Conservation (phyloP, 2,329 filamentous ascomycete genomes). For the Lachnellula cervina region DNA sequence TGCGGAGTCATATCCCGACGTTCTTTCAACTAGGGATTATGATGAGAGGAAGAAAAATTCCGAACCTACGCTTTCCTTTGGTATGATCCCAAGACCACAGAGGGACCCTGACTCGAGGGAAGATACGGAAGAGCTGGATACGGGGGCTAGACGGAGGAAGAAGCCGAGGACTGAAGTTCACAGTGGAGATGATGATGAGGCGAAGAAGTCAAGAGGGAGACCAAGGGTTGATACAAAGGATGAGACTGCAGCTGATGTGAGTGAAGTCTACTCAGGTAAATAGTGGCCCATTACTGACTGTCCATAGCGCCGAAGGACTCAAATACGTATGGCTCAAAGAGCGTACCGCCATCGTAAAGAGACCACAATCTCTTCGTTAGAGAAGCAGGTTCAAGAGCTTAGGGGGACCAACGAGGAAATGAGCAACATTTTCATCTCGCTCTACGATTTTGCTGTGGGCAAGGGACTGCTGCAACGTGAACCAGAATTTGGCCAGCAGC, state of each 20-base stretch:
- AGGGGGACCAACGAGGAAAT: conserved; percentile 67
- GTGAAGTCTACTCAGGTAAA: conserved; percentile 34
- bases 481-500: conserved; percentile 51
- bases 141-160: conserved; percentile 31
- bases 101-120: conserved; percentile 13
- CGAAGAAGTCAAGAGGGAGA: conserved; percentile 64
- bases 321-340: conserved; percentile 81
- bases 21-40: conserved; percentile 20
- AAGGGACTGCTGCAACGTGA: conserved; percentile 54
- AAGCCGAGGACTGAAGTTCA: conserved; percentile 30
- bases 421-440: conserved; percentile 62
- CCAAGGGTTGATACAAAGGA: conserved; percentile 73
- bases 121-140: conserved; percentile 22
- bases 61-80: conserved; percentile 21
- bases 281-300: conserved; percentile 10
- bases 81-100: conserved; percentile 12
- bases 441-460: conserved; percentile 57
- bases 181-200: conserved; percentile 37
- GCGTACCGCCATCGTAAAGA: conserved; percentile 85
- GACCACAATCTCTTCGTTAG: conserved; percentile 68
- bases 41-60: conserved; percentile 4
- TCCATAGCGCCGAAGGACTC: conserved; percentile 69
- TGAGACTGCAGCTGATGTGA: conserved; percentile 72
- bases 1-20: conserved; percentile 43
- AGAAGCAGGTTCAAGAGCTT: conserved; percentile 65